Evolutionary conservation across 805 yeast species (phyloP), one percentile per base, ranked within the genome.

Genomic region (Pichia californica): DNA sequence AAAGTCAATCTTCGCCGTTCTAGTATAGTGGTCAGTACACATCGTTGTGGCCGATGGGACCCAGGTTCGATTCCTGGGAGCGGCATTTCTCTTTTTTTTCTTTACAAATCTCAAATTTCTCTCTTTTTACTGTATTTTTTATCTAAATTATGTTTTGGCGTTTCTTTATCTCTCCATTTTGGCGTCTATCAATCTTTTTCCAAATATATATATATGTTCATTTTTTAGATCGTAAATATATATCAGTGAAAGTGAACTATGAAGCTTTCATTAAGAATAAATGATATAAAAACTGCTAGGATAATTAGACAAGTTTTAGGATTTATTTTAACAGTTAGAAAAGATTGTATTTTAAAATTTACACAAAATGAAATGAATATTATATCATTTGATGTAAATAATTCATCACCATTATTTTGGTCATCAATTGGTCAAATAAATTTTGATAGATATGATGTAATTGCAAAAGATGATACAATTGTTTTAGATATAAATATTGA

Each of bases 401-500:
- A 23, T 7, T 7, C 25, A 7, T 23, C 25, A 45, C 86, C 88
- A 2, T 86, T 80, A 48, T 75, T 79, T 2, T 83, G 88, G 87
- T 73, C 83, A 50, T 76, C 74, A 46, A 54, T 82, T 13, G 65
- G 70, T 15, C 67, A 54, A 3, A 61, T 68, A 13, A 56, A 78
- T 31, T 74, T 81, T 65, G 68, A 67, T 50, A 61, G 67, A 33
- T 68, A 74, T 32, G 79, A 75, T 47, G 68, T 79, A 28, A 71
- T 67, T 40, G 74, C 83, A 36, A 52, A 70, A 2, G 76, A 77
- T 29, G 73, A 80, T 52, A 66, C 70, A 16, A 73, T 83, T 18
- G 69, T 73, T 45, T 58, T 83, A 43, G 89, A 83, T 52, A 59
- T 81, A 47, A 80, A 80, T 54, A 66, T 77, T 7, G 88, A 82